Conservation (phyloP, 2,329 filamentous ascomycete genomes). For the Colletotrichum liaoningense region DNA sequence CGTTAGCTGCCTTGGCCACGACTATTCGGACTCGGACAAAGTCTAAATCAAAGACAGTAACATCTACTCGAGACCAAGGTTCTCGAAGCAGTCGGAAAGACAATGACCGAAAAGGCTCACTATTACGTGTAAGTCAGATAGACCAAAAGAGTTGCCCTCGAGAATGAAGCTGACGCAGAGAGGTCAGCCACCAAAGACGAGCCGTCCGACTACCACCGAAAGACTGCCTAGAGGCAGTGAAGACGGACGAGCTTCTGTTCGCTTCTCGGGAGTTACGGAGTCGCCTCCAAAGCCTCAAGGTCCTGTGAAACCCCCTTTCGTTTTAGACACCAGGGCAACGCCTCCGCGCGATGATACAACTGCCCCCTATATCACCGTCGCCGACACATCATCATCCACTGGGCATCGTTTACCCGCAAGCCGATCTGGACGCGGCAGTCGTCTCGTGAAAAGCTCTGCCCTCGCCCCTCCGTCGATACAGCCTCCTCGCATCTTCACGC, state of each 20-base stretch:
- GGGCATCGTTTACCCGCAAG: not conserved
- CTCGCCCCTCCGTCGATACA: not conserved
- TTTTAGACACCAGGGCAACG: not conserved
- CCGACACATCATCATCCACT: not conserved
- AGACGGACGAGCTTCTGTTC: not conserved
- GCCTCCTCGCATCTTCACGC: constrained; percentile 11
- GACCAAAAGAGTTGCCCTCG: not conserved
- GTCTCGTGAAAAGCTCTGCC: too few species aligned
- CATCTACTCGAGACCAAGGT: too few species aligned
- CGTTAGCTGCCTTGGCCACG: not conserved
- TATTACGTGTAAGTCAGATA: not conserved
- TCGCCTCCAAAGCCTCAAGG: not conserved
- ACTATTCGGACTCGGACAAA: not conserved
- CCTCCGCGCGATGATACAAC: not conserved
- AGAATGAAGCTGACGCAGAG: not conserved
- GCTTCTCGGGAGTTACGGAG: not conserved
- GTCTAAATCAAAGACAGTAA: not conserved
- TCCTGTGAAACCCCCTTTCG: not conserved
- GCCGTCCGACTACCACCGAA: not conserved
- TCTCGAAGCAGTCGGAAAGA: not conserved
- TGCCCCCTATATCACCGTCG: constrained; percentile 1
- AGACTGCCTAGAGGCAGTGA: not conserved
- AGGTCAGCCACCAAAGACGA: not conserved
- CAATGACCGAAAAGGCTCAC: not conserved
- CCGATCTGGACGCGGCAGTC: not conserved